Evolutionary conservation across 345 rosid genomes (phyloP), one percentile per base, ranked within the genome.

Genomic region (Angophora floribunda): DNA sequence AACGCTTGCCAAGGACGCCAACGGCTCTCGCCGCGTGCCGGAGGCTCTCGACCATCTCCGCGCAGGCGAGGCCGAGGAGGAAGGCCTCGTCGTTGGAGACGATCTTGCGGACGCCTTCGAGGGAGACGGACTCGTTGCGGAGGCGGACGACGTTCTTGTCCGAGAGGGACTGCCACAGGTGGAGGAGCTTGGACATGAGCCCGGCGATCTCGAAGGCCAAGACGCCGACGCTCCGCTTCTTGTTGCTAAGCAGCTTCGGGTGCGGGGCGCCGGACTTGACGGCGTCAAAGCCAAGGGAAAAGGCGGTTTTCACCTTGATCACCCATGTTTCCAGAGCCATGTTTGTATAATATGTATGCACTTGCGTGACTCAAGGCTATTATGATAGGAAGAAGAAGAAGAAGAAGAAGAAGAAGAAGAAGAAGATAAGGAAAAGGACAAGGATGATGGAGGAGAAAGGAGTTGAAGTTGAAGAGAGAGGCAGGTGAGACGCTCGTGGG

Each of bases 261-360:
- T 45, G 65, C 24, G 85, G 87, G 17, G 57, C 24, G 15, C 44
- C 55, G 36, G 90, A 67, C 36, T 87, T 88, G 45, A 93, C 94
- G 24, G 97, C 91, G 80, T 93, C 94, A n/a, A 93, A 87, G 53
- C 94, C 41, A 57, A 92, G 91, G 84, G 97, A 90, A n/a, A 96
- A 91, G 13, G 95, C 94, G 24, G 95, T 79, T 91, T 95, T 97
- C 32, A 97, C 97, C 90, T 95, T 97, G 30, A 94, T 53, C 9
- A 98, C 89, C 93, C 96, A 95, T 75, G 98, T 94, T 89, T 98
- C 99, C 78, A 98, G 98, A 91, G 99, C 98, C 99, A 97, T 97
- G 80, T 22, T 19, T 32, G 85, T 50, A 30, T 52, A 19, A 50
- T 51, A 19, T n/a, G 52, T 51, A 63, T 17, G 78, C 17, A 21